These are phyloP conservation scores for Chrysoporthe deuterocubensis DNA, from an alignment of 2,329 filamentous ascomycete species.

Conservation along the genomic window DNA sequence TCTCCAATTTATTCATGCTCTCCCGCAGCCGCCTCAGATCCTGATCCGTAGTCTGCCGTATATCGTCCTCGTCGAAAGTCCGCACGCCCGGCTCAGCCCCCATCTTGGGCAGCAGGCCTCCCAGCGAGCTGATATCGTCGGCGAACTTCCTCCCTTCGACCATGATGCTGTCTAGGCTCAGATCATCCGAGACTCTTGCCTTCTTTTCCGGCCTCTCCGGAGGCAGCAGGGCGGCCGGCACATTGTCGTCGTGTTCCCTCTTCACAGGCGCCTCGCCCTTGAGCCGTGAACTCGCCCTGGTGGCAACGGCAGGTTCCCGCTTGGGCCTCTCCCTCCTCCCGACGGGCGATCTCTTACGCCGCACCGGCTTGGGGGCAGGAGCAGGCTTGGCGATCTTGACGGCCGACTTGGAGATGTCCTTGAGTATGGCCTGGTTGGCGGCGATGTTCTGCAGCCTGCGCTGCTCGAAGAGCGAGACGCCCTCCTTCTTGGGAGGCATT, in stretches of 20 bases:
- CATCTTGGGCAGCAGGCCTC: conserved; percentile 60
- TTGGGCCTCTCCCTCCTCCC: conserved; percentile 50
- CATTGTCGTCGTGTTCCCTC: conserved; percentile 41
- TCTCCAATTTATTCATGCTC: conserved; percentile 74
- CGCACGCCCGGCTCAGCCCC: conserved; percentile 79
- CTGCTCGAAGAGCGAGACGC: conserved; percentile 74
- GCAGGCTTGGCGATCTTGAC: conserved; percentile 55
- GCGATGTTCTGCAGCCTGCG: conserved; percentile 85
- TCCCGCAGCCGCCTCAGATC: conserved; percentile 73
- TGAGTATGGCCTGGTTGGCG: conserved; percentile 79
- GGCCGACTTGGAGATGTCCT: conserved; percentile 74
- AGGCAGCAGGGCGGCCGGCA: conserved; percentile 17
- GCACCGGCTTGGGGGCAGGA: conserved; percentile 32
- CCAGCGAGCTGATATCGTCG: conserved; percentile 67
- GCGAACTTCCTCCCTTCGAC: conserved; percentile 81
- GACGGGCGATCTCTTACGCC: conserved; percentile 41
- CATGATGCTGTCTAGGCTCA: conserved; percentile 76
- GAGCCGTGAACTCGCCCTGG: conserved; percentile 60
- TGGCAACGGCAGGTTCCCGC: conserved; percentile 52
- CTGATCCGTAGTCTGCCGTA: conserved; percentile 78
- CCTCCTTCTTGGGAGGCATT: conserved; percentile 54
- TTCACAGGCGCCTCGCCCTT: conserved; percentile 59
- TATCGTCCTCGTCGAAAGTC: conserved; percentile 85
- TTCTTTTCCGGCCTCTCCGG: conserved; percentile 55
- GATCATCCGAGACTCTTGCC: conserved; percentile 55